These are phyloP conservation scores for Tranzscheliella williamsii DNA, from an alignment of 1,284 basidiomycete species.

Conservation along the genomic window DNA sequence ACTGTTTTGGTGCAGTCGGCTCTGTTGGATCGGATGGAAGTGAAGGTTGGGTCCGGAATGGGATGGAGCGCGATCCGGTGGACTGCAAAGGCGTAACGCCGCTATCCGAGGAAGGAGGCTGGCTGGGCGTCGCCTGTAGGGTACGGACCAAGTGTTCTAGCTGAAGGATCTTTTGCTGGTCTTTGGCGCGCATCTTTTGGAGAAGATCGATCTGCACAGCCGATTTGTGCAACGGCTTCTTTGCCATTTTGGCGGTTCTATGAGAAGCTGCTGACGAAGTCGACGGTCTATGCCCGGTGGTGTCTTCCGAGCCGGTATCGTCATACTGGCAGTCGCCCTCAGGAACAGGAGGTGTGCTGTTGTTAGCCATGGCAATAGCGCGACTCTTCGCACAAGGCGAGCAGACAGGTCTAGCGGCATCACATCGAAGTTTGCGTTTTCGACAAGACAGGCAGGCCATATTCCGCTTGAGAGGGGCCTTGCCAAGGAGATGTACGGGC, in stretches of 20 bases:
- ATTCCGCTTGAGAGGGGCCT: constrained; percentile 10
- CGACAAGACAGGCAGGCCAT: constrained; percentile 18
- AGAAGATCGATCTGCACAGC: background rate
- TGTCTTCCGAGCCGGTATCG: background rate
- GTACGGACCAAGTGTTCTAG: background rate
- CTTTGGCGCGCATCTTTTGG: background rate
- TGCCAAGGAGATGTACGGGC: background rate
- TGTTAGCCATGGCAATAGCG: constrained; percentile 7
- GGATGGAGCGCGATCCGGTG: background rate
- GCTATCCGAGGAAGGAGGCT: background rate
- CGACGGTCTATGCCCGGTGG: background rate
- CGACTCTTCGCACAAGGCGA: constrained; percentile 12
- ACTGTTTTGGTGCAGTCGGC: background rate
- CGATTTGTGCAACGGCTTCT: background rate
- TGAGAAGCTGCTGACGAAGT: too few relatives aligned
- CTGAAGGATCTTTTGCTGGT: constrained; percentile 1
- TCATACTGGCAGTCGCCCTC: constrained; percentile 15
- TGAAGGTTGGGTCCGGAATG: too few relatives aligned
- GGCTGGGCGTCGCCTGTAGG: background rate
- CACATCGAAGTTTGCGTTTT: constrained; percentile 18
- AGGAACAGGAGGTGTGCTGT: constrained; percentile 11
- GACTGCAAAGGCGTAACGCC: background rate
- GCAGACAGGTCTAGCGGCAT: constrained; percentile 17
- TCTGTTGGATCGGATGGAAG: too few relatives aligned
- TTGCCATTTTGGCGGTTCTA: background rate